Percentiles rank a stretch among this genome's conserved stretches.
These are phyloP conservation scores for Herpetomonas tarakana DNA, from an alignment of 208 protist genomes.

Conservation along the genomic window DNA sequence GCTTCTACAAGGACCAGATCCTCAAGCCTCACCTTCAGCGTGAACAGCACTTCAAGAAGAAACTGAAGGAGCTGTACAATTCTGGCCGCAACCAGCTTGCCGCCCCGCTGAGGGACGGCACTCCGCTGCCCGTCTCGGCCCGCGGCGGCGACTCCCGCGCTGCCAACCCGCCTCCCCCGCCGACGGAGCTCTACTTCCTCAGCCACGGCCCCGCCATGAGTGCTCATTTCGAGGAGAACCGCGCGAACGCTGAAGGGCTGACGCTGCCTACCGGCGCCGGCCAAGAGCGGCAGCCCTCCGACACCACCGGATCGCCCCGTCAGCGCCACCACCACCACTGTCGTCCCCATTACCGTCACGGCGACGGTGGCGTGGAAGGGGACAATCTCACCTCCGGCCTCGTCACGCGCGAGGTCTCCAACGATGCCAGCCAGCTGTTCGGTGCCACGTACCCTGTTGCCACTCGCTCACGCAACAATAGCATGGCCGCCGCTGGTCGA, in stretches of 20 bases:
- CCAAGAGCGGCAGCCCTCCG: too few relatives aligned
- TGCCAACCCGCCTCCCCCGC: background rate
- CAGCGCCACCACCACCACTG: background rate
- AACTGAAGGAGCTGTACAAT: conserved; percentile 16
- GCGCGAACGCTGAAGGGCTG: too few relatives aligned
- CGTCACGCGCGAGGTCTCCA: background rate
- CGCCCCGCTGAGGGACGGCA: background rate
- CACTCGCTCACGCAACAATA: too few relatives aligned
- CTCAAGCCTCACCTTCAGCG: conserved; percentile 28
- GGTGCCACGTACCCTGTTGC: too few relatives aligned
- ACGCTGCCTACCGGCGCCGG: too few relatives aligned
- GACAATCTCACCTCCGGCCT: background rate
- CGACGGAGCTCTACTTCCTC: conserved; percentile 3
- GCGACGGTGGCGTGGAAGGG: background rate
- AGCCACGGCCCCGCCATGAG: background rate
- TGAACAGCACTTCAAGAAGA: conserved; percentile 13
- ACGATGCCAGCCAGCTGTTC: background rate
- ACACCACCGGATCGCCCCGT: background rate
- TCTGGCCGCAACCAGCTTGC: background rate
- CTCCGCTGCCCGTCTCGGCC: background rate
- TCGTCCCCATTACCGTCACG: background rate
- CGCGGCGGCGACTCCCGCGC: background rate
- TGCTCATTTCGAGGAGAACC: background rate
- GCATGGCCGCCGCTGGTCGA: background rate
- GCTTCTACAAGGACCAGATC: conserved; percentile 50